These are phyloP conservation scores for Candida ficus DNA, from an alignment of 805 yeast genomes.

Conservation along the genomic window DNA sequence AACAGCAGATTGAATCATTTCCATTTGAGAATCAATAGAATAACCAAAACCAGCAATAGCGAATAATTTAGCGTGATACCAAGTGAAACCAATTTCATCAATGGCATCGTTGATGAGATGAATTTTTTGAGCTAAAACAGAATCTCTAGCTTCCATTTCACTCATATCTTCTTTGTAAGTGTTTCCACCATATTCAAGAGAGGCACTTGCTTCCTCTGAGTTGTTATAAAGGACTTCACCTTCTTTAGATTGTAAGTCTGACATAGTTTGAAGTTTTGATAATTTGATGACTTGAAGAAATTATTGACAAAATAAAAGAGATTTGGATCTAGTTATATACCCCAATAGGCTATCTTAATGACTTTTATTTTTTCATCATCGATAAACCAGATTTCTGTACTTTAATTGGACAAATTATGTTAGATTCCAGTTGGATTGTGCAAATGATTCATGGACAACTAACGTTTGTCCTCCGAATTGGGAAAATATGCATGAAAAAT, in stretches of 20 bases:
- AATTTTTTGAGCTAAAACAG: slow-evolving; percentile 30
- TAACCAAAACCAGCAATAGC: slow-evolving; percentile 49
- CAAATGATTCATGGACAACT: too few species aligned
- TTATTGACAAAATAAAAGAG: too few species aligned
- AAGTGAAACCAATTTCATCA: slow-evolving; percentile 58
- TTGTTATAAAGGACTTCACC: not conserved
- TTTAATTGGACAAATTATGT: too few species aligned
- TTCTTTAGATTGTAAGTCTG: not conserved
- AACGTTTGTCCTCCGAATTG: too few species aligned
- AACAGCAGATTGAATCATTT: slow-evolving; percentile 41
- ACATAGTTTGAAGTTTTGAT: not conserved
- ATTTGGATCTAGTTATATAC: too few species aligned
- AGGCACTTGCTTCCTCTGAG: not conserved
- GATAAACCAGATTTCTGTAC: too few species aligned
- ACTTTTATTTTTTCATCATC: too few species aligned
- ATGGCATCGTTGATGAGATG: slow-evolving; percentile 46
- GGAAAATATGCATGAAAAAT: too few species aligned
- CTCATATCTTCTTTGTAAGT: slow-evolving; percentile 8
- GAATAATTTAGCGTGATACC: slow-evolving; percentile 42
- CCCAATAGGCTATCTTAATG: too few species aligned
- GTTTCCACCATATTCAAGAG: slow-evolving; percentile 3
- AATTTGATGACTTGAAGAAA: too few species aligned
- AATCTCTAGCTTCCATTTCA: slow-evolving; percentile 26
- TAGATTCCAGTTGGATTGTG: too few species aligned
- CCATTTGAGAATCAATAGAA: slow-evolving; percentile 46